Percentiles rank a stretch among this genome's conserved stretches.
phyloP scores from a whole-genome alignment of 2,329 filamentous ascomycete species.

The Fusarium liriodendri region DNA sequence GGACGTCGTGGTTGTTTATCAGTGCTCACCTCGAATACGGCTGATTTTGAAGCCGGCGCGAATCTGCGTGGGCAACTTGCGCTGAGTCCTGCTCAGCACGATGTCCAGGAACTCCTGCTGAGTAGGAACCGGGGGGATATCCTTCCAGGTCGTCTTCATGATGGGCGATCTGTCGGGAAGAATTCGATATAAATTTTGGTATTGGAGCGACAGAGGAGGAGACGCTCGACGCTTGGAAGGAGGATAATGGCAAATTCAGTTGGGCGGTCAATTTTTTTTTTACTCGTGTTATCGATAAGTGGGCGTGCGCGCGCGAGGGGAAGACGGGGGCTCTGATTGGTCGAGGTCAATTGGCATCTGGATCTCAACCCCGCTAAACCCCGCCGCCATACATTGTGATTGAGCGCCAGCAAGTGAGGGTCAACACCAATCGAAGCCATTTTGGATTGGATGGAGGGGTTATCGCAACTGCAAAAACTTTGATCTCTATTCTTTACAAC shows the following conservation, averaged over 20 bases:
- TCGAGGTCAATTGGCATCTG: slow-evolving; percentile 11
- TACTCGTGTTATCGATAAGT: slow-evolving; percentile 30
- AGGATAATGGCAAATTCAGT: slow-evolving; percentile 38
- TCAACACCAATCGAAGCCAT: slow-evolving; percentile 27
- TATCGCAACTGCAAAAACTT: slow-evolving; percentile 32
- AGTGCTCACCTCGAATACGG: slow-evolving; percentile 76
- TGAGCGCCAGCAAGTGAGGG: slow-evolving; percentile 21
- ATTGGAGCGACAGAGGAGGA: slow-evolving; percentile 17
- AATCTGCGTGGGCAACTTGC: slow-evolving; percentile 94
- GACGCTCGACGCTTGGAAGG: slow-evolving; percentile 30
- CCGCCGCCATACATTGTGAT: slow-evolving; percentile 32
- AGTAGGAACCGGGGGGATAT: slow-evolving; percentile 89
- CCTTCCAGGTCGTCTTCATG: slow-evolving; percentile 76
- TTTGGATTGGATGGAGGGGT: slow-evolving; percentile 11
- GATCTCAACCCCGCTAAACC: slow-evolving; percentile 35
- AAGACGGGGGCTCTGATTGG: not conserved
- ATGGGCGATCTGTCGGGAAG: slow-evolving; percentile 48
- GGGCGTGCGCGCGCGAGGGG: not conserved
- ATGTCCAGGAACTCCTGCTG: slow-evolving; percentile 98
- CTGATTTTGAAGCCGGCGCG: slow-evolving; percentile 94
- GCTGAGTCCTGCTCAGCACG: slow-evolving; percentile 91
- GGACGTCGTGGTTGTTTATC: not conserved
- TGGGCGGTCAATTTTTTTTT: slow-evolving; percentile 51
- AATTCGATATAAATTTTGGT: slow-evolving; percentile 8
- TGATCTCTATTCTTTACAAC: slow-evolving; percentile 11